Base-by-base conservation (phyloP, 495 filamentous ascomycete genomes). In the Hypoxylon fragiforme region DNA sequence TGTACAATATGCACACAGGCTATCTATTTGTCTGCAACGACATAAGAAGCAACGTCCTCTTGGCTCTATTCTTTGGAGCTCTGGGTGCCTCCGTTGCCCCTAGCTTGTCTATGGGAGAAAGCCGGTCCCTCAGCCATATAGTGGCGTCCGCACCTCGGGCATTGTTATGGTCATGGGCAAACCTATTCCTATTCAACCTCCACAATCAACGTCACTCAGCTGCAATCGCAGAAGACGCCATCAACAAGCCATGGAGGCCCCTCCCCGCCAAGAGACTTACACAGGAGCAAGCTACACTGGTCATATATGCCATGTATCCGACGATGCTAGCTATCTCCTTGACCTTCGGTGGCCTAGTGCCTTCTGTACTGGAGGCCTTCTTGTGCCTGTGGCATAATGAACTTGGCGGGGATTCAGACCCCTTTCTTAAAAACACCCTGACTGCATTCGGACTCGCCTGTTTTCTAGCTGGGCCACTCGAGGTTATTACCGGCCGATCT, bases 171-270 rank as follows among this genome's bases (percentile, higher is more conserved):
- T 47, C 19, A 7, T 57, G 50, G 45, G 20, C 34, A 7, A 68
- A 76, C 48, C 56, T 79, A 12, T 57, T 77, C 12, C 34, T 70
- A 15, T 73, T 73, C 52, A 52, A 62, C 39, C 38, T 79, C n/a
- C 60, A 69, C 42, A 81, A 81, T 50, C 77, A 81, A 52, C 69
- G 72, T 6, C 70, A 63, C 14, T 63, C 70, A 0, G 31, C 63
- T 7, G 70, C 72, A 5, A 56, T 77, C 26, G 31, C 51, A 0
- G 78, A 81, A 58, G 77, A 80, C 42, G 22, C 34, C 0, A 39
- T 76, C 47, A 83, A 82, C 64, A 83, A 82, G 54, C 71, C 75
- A 8, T 81, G 77, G 75, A 67, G 79, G 1, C 74, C 76, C 1
- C 54, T 82, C 2, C 77, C 76, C 0, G 46, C 60, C 0, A 54